Base-by-base conservation (phyloP, 805 yeast genomes). In the Kuraishia molischiana region DNA sequence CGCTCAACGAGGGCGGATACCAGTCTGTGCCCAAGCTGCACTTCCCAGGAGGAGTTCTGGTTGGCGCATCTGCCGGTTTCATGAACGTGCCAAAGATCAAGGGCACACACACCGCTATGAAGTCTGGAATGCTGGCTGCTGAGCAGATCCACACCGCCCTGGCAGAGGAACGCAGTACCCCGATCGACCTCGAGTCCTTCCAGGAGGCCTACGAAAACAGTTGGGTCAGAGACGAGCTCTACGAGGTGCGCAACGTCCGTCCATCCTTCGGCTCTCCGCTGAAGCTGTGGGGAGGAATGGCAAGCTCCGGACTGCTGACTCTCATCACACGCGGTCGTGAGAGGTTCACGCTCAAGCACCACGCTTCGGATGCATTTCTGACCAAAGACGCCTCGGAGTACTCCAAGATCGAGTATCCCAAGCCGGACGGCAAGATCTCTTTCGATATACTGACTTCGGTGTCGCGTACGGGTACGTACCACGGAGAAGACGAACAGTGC, bases 101-200 rank as follows among this genome's bases (percentile, higher is more conserved):
- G 62, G 99, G 99, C 13, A 80, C 97, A 0, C 99, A 92, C 58
- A 90, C 96, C 1, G 97, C 99, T 1, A 85, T 92, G 77, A 92
- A 92, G 59, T 72, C 92, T 8, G 98, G 97, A 24, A 79, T 92
- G 72, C 59, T 92, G 21, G 98, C 98, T 2, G 98, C 97, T 2
- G 97, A 92, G 51, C 56, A 72, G 18, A 82, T 87, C 31, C 86
- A 67, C 50, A 64, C 67, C 35, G 69, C 63, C 6, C 35, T 44
- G 11, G 52, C 53, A 29, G 58, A 62, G 19, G 67, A 64, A 36
- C 66, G 62, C 24, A 64, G 61, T 24, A 68, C 58, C 10, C 65
- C 71, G 6, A 53, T 80, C 18, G 65, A 75, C 42, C 58, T 89
- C 38, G 61, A 60, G 28, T 51, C 67, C 9, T 92, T 79, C 58